Base-by-base conservation (phyloP, 1,284 basidiomycete species). In the Wallemia hederae region DNA sequence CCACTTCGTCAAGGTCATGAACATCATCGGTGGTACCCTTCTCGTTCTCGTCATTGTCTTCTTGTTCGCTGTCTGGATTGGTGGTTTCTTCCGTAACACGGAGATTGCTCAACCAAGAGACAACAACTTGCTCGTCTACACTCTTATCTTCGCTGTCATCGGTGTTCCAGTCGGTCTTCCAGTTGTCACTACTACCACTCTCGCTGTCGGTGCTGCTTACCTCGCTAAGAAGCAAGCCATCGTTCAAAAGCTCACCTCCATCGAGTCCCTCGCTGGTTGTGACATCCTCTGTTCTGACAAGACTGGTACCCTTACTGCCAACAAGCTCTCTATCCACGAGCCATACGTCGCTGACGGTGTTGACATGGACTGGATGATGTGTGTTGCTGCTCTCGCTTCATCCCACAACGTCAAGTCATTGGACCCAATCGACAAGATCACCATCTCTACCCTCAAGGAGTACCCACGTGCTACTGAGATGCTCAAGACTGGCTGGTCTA, bases 161-260 rank as follows among this genome's bases (percentile, higher is more conserved):
- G 87, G 90, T 78, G 90, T 96, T 69, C 91, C 91, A 70, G 94
- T 94, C 74, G 90, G 89, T 71, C 92, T 96, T 89, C 90, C 90
- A 94, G 66, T 74, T 94, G 65, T 92, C 89, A 62, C 89, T 92
- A 74, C 39, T n/a, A 49, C 39, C 65, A 94, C 90, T 33, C 85
- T 96, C 70, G 91, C 90, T 64, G 90, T 96, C 70, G 90, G 90
- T 75, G 90, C 91, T 62, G 88, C 92, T 74, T 90, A 96, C 72
- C 82, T 96, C 66, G 90, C 90, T 68, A 92, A 91, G 78, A 87
- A 94, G 79, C 91, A 96, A 78, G 90, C 89, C 65, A 94, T 94
- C 66, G 90, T 96, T 72, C 92, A 89, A 64, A 86, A 89, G 78
- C 94, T 96, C 76, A 94, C 90, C 29, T 90, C 90, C 66, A 96